Evolutionary conservation across 106 monocot species (phyloP), one percentile per base, ranked within the genome.

Genomic region (Amphibolis antarctica): DNA sequence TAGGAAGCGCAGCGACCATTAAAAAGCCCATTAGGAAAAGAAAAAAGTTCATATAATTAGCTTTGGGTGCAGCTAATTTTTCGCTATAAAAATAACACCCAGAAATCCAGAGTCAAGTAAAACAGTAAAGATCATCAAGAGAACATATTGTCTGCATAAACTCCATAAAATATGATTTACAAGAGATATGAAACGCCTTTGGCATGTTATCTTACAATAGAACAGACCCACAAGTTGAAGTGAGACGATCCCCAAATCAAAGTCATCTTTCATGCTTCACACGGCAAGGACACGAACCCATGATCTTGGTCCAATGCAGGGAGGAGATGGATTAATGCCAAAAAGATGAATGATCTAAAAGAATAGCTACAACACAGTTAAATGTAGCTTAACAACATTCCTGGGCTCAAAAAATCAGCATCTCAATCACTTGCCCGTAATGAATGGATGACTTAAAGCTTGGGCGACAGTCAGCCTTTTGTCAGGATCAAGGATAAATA

Each of bases 361-460:
- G n/a, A 61, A 61, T 22, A 29, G 70, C 50, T 75, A 76, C 46
- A 77, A 65, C 63, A 86, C 42, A 54, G 59, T 74, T 76, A 81
- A 46, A 54, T 69, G 50, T 77, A 76, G 62, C 61, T 90, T 77
- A 80, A 80, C 43, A n/a, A n/a, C n/a, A 77, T 69, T 75, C 58
- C 48, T 67, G 69, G 42, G 61, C 63, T 83, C 77, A 78, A 76
- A 61, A 86, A 78, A 81, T 80, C 77, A 83, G 70, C 82, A 86
- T 80, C 80, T 72, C 75, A 78, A 50, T 94, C 90, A 96, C 90
- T 96, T 96, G 89, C 96, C 86, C 75, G 96, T 90, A 79, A 96
- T 96, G 74, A 96, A 96, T 53, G 96, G 84, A 76, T 96, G 96
- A 71, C 72, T 84, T 68, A 96, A 67, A 65, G 96, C 96, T 70